phyloP scores from a whole-genome alignment of 83 land plant species.

The Larix sibirica region DNA sequence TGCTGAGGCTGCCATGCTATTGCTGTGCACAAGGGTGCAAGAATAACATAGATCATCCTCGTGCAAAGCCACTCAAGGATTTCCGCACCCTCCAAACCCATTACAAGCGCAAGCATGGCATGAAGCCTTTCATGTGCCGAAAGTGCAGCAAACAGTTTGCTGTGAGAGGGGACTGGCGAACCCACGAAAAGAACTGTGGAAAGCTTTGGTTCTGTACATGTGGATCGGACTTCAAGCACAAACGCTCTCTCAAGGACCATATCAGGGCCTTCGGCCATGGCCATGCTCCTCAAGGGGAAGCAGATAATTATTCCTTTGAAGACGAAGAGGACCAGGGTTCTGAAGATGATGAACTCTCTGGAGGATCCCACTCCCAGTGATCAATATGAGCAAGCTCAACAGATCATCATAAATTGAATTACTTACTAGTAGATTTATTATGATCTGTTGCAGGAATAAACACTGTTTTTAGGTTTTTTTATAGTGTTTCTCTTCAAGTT shows the following conservation, averaged over 20 bases:
- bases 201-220: slow-evolving; percentile 85
- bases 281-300: slow-evolving; percentile 52
- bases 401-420: slow-evolving; percentile 1
- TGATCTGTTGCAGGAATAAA: neutral
- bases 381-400: neutral
- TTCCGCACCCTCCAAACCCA: slow-evolving; percentile 88
- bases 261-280: slow-evolving; percentile 76
- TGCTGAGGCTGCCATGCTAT: slow-evolving; percentile 85
- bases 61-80: slow-evolving; percentile 78
- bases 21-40: slow-evolving; percentile 88
- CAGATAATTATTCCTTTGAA: slow-evolving; percentile 30
- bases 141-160: slow-evolving; percentile 81
- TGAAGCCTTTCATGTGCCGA: slow-evolving; percentile 76
- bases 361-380: neutral
- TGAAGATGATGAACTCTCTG: slow-evolving; percentile 36
- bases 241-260: slow-evolving; percentile 85
- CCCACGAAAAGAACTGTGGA: slow-evolving; percentile 90
- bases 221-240: slow-evolving; percentile 90
- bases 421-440: neutral
- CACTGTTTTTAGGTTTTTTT: neutral
- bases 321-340: slow-evolving; percentile 57
- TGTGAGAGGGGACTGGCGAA: slow-evolving; percentile 79
- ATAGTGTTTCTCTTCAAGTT: neutral
- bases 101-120: slow-evolving; percentile 88
- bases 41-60: slow-evolving; percentile 77